phyloP scores from a whole-genome alignment of 768 basidiomycete species.

The Leccinum boreale region DNA sequence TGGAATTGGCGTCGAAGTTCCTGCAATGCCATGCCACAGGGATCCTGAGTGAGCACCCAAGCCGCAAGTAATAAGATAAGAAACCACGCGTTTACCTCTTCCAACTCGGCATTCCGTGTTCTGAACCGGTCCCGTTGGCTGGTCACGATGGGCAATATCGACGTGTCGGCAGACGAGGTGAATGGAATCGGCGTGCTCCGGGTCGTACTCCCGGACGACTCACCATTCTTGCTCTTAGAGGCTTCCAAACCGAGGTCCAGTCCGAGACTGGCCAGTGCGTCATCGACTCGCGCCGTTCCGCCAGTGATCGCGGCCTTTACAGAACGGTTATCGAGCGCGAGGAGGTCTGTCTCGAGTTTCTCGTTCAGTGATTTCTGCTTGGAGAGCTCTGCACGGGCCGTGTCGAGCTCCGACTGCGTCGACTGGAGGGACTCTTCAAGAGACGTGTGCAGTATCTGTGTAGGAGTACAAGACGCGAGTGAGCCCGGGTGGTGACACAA shows the following conservation, averaged over 20 bases:
- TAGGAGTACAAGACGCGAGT: background rate
- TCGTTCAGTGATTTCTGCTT: conserved; percentile 83
- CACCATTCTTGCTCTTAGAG: conserved; percentile 16
- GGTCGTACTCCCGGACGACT: conserved; percentile 22
- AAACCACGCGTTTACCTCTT: conserved; percentile 61
- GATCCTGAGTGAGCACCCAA: background rate
- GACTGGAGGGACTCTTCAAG: conserved; percentile 66
- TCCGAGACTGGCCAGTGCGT: conserved; percentile 71
- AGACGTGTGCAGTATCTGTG: conserved; percentile 78
- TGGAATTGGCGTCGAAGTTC: conserved; percentile 96
- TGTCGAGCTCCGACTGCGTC: conserved; percentile 55
- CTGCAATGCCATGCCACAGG: conserved; percentile 34
- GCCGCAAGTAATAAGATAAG: background rate
- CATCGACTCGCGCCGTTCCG: conserved; percentile 35
- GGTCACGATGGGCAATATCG: conserved; percentile 97
- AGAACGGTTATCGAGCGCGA: conserved; percentile 65
- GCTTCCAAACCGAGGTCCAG: conserved; percentile 42
- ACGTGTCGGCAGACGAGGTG: conserved; percentile 77
- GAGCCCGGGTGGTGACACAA: background rate
- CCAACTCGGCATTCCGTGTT: conserved; percentile 93
- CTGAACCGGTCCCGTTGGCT: conserved; percentile 97
- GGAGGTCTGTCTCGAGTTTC: conserved; percentile 85
- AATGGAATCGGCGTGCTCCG: conserved; percentile 69
- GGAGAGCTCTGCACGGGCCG: conserved; percentile 62
- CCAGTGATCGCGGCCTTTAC: conserved; percentile 13